These are phyloP conservation scores for Pythium dissotocum DNA, from an alignment of 352 stramenopile genomes.

Conservation along the genomic window DNA sequence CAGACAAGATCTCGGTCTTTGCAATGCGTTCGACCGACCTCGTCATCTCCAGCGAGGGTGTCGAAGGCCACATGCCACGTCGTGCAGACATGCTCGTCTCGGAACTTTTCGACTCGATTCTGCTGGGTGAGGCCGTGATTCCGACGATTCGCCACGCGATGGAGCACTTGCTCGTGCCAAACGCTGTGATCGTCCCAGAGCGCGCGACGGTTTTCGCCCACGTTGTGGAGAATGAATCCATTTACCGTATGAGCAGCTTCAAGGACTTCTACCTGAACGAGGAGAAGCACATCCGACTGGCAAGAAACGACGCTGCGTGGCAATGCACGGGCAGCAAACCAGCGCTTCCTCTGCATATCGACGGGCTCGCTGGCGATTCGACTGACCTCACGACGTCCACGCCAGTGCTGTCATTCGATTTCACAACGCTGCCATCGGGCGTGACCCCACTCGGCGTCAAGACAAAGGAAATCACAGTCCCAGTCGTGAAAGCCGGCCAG, in stretches of 20 bases:
- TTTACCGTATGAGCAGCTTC: constrained; percentile 75
- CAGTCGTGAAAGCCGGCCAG: constrained; percentile 34
- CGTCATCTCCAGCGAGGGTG: constrained; percentile 31
- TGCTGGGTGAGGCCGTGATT: constrained; percentile 89
- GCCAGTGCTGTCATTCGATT: constrained; percentile 67
- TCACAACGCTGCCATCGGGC: constrained; percentile 38
- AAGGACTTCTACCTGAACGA: constrained; percentile 32
- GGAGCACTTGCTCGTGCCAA: constrained; percentile 52
- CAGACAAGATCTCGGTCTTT: constrained; percentile 78
- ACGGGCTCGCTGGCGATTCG: constrained; percentile 38
- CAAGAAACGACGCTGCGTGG: constrained; percentile 56
- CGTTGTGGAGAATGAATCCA: constrained; percentile 59
- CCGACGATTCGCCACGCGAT: constrained; percentile 81
- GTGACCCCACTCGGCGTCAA: constrained; percentile 16
- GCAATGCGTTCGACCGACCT: constrained; percentile 76
- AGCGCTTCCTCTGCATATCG: constrained; percentile 66
- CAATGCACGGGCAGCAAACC: constrained; percentile 62
- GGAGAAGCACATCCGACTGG: constrained; percentile 37
- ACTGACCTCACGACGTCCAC: constrained; percentile 44
- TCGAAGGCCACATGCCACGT: constrained; percentile 42
- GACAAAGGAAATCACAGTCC: constrained; percentile 47
- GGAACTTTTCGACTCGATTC: constrained; percentile 91
- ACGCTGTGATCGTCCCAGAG: constrained; percentile 70
- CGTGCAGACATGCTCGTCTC: constrained; percentile 92
- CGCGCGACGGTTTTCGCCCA: constrained; percentile 71